Evolutionary conservation across 1,139 yeast genomes (phyloP).

Genomic region (Taphrina deformans): DNA sequence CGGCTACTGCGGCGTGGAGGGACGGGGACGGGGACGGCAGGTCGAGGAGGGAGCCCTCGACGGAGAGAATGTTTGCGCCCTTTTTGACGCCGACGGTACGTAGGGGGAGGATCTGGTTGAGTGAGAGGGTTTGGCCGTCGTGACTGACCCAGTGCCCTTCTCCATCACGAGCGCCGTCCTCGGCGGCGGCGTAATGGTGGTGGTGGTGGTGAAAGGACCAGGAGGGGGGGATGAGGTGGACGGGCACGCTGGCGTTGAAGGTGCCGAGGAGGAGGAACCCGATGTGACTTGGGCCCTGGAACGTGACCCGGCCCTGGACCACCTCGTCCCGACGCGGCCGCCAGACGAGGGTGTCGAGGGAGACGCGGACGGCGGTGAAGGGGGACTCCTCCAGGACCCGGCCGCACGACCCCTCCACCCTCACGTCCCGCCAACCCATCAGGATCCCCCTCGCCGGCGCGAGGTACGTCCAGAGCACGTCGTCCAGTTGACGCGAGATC

Average conservation of each 20-base stretch:
- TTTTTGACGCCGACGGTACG: conserved; percentile 24
- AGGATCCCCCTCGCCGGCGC: conserved; percentile 77
- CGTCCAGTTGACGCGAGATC: conserved; percentile 68
- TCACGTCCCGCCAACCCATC: conserved; percentile 63
- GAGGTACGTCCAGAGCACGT: conserved; percentile 79
- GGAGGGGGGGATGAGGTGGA: conserved; percentile 72
- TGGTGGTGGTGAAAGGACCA: conserved; percentile 67
- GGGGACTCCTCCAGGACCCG: conserved; percentile 79
- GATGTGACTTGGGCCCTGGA: conserved; percentile 93
- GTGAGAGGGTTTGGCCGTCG: conserved; percentile 6
- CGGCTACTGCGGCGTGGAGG: not conserved
- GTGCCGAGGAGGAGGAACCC: conserved; percentile 89
- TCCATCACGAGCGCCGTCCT: conserved; percentile 70
- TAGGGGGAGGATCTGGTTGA: conserved; percentile 14
- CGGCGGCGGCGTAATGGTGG: conserved; percentile 79
- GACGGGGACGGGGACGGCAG: not conserved
- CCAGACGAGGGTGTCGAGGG: conserved; percentile 86
- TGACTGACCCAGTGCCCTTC: conserved; percentile 34
- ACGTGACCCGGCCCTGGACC: conserved; percentile 75
- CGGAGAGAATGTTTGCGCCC: conserved; percentile 29
- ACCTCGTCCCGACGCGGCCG: conserved; percentile 80
- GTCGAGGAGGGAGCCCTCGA: conserved; percentile 17
- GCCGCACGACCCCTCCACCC: conserved; percentile 51
- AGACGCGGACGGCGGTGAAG: conserved; percentile 81
- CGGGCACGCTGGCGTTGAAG: conserved; percentile 88